Percentiles rank a stretch among this genome's conserved stretches.
Conservation (phyloP, 768 basidiomycete species). For the Daedaleopsis sinensis region DNA sequence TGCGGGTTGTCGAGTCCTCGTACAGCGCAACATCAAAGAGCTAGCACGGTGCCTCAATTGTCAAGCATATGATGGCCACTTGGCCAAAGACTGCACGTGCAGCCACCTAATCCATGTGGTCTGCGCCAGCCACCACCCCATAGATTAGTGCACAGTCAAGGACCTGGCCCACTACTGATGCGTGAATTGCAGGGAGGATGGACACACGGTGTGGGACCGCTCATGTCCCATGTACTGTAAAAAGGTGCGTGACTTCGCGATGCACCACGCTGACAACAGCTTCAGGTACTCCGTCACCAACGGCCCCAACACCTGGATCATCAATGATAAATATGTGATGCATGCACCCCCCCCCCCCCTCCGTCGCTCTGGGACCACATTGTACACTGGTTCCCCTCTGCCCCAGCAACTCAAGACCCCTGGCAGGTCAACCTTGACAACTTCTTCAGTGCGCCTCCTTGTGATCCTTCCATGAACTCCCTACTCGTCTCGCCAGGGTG, state of each 20-base stretch:
- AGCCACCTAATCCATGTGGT: constrained; percentile 19
- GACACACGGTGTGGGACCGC: constrained; percentile 34
- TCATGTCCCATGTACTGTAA: constrained; percentile 17
- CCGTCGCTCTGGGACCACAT: constrained; percentile 12
- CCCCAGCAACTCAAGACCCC: too few species aligned
- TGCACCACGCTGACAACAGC: neutral
- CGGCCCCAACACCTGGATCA: constrained; percentile 2
- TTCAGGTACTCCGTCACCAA: constrained; percentile 14
- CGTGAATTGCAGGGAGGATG: constrained; percentile 28
- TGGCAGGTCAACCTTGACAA: too few species aligned
- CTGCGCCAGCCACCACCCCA: constrained; percentile 26
- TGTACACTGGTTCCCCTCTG: constrained; percentile 3
- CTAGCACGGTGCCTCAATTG: too few species aligned
- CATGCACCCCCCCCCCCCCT: constrained; percentile 1
- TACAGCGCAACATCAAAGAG: constrained; percentile 24
- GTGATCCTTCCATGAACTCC: too few species aligned
- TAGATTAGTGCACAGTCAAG: constrained; percentile 15
- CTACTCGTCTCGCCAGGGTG: too few species aligned
- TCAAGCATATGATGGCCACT: too few species aligned
- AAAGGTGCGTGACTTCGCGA: neutral
- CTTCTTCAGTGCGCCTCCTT: too few species aligned
- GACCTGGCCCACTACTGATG: constrained; percentile 16
- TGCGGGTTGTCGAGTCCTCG: constrained; percentile 13
- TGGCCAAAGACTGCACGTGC: constrained; percentile 18
- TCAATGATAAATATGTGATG: constrained; percentile 4